These are phyloP conservation scores for Fusarium albidum DNA, from an alignment of 2,329 filamentous ascomycete genomes.

Conservation along the genomic window DNA sequence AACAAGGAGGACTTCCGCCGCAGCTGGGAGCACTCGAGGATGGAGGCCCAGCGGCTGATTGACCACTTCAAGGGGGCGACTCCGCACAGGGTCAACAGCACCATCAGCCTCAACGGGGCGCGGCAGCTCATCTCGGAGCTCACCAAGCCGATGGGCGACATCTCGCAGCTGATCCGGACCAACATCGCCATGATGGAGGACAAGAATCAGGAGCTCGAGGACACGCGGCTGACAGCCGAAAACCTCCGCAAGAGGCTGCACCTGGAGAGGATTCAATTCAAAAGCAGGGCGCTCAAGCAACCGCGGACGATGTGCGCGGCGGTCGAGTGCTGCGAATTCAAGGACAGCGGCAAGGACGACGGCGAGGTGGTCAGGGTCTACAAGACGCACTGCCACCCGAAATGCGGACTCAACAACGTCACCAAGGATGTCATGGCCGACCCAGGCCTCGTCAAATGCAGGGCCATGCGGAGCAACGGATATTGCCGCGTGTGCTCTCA, in stretches of 20 bases:
- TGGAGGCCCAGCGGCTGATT: constrained; percentile 19
- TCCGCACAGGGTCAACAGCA: constrained; percentile 32
- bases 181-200: constrained; percentile 11
- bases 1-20: constrained; percentile 6
- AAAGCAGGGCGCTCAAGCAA: neutral
- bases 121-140: constrained; percentile 14
- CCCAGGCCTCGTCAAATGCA: constrained; percentile 3
- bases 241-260: constrained; percentile 3
- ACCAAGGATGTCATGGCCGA: neutral
- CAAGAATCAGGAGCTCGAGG: constrained; percentile 1
- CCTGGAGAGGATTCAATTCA: constrained; percentile 6
- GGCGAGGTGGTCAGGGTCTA: constrained; percentile 12
- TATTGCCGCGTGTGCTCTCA: constrained; percentile 9
- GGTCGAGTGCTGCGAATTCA: constrained; percentile 16
- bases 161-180: constrained; percentile 13
- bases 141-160: constrained; percentile 26
- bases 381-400: constrained; percentile 23
- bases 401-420: constrained; percentile 19
- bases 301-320: constrained; percentile 27
- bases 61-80: neutral
- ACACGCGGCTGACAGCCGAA: neutral
- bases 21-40: constrained; percentile 32
- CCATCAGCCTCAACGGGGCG: constrained; percentile 24
- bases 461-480: neutral
- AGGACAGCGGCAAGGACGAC: neutral